Conservation (phyloP, 208 protist species). For the Strigomonas galati region DNA sequence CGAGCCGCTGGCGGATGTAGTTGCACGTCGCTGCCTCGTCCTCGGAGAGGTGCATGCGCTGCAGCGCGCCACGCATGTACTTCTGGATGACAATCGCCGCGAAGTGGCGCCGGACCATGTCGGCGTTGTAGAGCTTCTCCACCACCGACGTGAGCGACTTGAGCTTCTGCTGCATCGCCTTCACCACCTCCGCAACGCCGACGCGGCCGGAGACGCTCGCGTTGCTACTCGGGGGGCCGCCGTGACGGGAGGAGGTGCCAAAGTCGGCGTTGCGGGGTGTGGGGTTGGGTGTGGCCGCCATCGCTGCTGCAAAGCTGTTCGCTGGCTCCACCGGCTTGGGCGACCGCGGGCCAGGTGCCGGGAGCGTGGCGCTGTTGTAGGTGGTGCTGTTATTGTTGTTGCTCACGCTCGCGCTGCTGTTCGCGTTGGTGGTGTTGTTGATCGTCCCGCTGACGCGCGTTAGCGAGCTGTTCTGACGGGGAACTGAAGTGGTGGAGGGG, state of each 20-base stretch:
- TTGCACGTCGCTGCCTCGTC: conserved; percentile 25
- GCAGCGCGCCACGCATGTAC: conserved; percentile 43
- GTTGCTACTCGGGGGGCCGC: neutral
- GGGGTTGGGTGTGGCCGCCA: no score
- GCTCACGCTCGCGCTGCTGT: no score
- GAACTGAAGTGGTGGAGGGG: no score
- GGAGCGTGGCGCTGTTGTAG: conserved; percentile 6
- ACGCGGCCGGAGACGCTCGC: neutral
- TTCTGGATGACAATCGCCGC: conserved; percentile 65
- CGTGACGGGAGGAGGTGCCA: no score
- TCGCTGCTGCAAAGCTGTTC: no score
- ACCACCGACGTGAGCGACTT: conserved; percentile 54
- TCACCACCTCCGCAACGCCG: conserved; percentile 31
- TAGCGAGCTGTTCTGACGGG: no score
- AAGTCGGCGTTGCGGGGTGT: no score
- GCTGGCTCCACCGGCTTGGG: neutral
- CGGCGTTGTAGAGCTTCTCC: conserved; percentile 62
- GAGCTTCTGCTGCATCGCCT: conserved; percentile 75
- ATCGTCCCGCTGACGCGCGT: no score
- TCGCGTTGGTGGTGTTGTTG: no score
- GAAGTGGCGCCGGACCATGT: conserved; percentile 47
- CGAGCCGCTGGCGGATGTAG: conserved; percentile 47
- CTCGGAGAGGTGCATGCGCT: conserved; percentile 38
- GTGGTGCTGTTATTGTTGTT: neutral
- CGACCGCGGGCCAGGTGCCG: no score